These are phyloP conservation scores for Platanus orientalis DNA, from an alignment of 164 flowering plant species.

Conservation along the genomic window DNA sequence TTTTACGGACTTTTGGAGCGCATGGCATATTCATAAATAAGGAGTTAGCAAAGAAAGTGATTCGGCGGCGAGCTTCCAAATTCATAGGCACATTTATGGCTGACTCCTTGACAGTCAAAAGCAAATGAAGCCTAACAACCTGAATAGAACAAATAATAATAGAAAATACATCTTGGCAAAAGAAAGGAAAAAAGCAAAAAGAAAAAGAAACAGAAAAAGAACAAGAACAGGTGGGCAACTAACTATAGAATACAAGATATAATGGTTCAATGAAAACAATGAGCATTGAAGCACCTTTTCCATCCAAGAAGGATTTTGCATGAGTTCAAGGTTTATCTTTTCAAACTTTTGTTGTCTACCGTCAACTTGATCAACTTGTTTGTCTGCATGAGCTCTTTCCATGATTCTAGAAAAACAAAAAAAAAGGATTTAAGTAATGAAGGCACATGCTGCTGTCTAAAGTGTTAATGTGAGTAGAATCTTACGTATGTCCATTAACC, in stretches of 20 bases:
- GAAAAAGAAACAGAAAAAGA: no score
- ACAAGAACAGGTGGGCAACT: no score
- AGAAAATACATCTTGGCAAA: no score
- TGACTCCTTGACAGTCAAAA: constrained; percentile 92
- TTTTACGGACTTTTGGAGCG: constrained; percentile 92
- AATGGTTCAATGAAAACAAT: constrained; percentile 1
- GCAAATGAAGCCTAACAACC: constrained; percentile 85
- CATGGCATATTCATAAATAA: constrained; percentile 92
- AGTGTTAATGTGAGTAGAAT: constrained; percentile 2
- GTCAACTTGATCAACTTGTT: constrained; percentile 16
- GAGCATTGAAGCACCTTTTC: constrained; percentile 57
- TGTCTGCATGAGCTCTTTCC: constrained; percentile 31
- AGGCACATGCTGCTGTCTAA: neutral
- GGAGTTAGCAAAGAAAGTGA: constrained; percentile 94
- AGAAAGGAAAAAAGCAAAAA: no score
- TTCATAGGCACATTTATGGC: constrained; percentile 96
- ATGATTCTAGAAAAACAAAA: constrained; percentile 37
- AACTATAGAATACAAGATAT: no score
- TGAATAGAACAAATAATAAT: constrained; percentile 20
- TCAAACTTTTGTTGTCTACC: constrained; percentile 66
- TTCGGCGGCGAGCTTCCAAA: constrained; percentile 94
- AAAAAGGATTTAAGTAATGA: neutral
- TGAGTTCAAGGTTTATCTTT: constrained; percentile 45
- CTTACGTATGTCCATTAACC: constrained; percentile 68
- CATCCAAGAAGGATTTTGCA: constrained; percentile 48